phyloP scores from a whole-genome alignment of 2,329 filamentous ascomycete genomes.

The Graphilbum sp. region DNA sequence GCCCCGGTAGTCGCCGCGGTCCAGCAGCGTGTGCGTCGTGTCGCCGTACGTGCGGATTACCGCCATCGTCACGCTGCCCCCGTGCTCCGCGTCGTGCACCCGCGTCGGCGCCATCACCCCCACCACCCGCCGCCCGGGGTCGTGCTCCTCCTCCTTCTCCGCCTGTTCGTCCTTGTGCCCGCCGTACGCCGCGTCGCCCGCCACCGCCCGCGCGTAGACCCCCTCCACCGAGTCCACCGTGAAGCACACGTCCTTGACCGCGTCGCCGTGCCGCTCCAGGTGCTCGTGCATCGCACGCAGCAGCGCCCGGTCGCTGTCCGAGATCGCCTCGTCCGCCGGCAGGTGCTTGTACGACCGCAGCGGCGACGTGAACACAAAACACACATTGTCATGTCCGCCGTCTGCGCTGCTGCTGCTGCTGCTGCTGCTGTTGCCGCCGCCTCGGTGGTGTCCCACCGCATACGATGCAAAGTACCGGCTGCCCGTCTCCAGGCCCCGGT shows the following conservation, averaged over 20 bases:
- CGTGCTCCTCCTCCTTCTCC: background rate
- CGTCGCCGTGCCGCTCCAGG: slow-evolving; percentile 77
- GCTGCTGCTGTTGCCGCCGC: slow-evolving; percentile 17
- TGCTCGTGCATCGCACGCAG: slow-evolving; percentile 67
- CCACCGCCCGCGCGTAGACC: slow-evolving; percentile 60
- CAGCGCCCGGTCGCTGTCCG: slow-evolving; percentile 43
- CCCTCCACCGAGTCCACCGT: slow-evolving; percentile 79
- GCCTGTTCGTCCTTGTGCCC: no score
- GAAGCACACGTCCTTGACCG: slow-evolving; percentile 88
- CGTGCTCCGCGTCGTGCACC: slow-evolving; percentile 40
- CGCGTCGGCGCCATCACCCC: slow-evolving; percentile 45
- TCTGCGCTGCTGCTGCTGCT: background rate
- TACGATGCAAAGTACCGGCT: slow-evolving; percentile 68
- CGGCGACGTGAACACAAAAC: slow-evolving; percentile 73
- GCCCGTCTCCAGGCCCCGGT: slow-evolving; percentile 77
- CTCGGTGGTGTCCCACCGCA: slow-evolving; percentile 51
- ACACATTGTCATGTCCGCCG: slow-evolving; percentile 42
- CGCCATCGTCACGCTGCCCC: slow-evolving; percentile 57
- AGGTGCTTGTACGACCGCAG: slow-evolving; percentile 44
- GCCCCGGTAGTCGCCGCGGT: slow-evolving; percentile 53
- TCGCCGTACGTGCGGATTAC: slow-evolving; percentile 87
- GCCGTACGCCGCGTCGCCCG: slow-evolving; percentile 21
- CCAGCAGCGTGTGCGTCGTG: slow-evolving; percentile 84
- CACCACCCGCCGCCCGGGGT: slow-evolving; percentile 1
- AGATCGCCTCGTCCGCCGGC: slow-evolving; percentile 42